Evolutionary conservation across 495 filamentous ascomycete genomes (phyloP).

Genomic region (Penicillium samsonianum): DNA sequence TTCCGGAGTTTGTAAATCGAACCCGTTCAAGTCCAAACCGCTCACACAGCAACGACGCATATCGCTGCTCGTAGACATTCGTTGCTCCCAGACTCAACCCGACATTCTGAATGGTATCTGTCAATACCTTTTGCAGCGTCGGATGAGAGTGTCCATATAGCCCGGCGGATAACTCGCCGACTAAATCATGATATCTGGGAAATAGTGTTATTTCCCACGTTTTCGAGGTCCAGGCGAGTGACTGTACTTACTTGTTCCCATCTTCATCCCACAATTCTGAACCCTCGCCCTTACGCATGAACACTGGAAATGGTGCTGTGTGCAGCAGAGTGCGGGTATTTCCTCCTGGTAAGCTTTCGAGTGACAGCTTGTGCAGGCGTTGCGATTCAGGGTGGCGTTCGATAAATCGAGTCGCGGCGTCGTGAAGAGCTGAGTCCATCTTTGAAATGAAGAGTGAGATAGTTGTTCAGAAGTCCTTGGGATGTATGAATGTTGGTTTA

Average conservation of each 20-base stretch:
- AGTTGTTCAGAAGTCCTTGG: background rate
- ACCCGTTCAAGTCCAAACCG: constrained; percentile 47
- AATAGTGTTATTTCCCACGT: background rate
- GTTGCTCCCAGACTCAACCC: constrained; percentile 45
- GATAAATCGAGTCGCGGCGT: constrained; percentile 2
- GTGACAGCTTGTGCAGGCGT: background rate
- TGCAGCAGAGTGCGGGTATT: constrained; percentile 21
- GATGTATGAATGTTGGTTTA: background rate
- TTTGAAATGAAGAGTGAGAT: background rate
- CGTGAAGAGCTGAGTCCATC: background rate
- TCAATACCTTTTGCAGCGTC: constrained; percentile 38
- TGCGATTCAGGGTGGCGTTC: constrained; percentile 2
- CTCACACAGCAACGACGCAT: constrained; percentile 40
- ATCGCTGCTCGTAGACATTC: constrained; percentile 39
- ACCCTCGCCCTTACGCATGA: constrained; percentile 5
- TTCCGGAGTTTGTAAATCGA: constrained; percentile 54
- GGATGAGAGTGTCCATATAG: constrained; percentile 57
- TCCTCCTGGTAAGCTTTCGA: constrained; percentile 15
- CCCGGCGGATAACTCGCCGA: constrained; percentile 55
- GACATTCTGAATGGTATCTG: constrained; percentile 34
- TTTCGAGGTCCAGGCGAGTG: background rate
- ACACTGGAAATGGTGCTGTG: constrained; percentile 16
- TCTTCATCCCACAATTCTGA: constrained; percentile 14
- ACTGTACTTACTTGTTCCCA: constrained; percentile 7
- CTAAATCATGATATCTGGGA: constrained; percentile 37